Percentiles rank a stretch among this genome's conserved stretches.
These are phyloP conservation scores for Quercus tomentella DNA, from an alignment of 331 rosid species.

Conservation along the genomic window DNA sequence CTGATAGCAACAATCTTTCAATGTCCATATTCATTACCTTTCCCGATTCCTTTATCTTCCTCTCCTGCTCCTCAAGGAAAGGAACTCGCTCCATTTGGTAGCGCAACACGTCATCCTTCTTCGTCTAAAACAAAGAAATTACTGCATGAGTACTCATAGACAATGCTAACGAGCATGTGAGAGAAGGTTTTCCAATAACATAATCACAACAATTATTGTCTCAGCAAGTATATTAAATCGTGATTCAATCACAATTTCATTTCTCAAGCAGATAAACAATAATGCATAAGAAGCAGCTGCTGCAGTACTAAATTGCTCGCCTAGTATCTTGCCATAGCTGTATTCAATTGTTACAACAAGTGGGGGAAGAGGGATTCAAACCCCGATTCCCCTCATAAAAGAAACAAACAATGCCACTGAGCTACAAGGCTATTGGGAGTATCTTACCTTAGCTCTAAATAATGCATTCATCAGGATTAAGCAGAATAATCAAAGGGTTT, in stretches of 20 bases:
- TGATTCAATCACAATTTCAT: not conserved
- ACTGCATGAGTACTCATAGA: constrained; percentile 13
- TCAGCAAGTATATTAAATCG: not conserved
- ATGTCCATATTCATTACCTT: constrained; percentile 66
- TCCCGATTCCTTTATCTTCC: constrained; percentile 69
- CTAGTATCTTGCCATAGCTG: not conserved
- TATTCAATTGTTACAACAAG: too few species aligned
- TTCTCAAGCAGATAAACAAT: not conserved
- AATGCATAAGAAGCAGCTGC: not conserved
- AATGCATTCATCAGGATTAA: not conserved
- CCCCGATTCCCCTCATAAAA: too few species aligned
- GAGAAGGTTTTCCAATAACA: constrained; percentile 11
- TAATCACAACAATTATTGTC: constrained; percentile 11
- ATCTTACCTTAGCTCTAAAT: not conserved
- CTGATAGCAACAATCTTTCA: constrained; percentile 63
- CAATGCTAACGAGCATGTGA: not conserved
- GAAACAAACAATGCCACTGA: too few species aligned
- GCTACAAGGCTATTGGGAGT: too few species aligned
- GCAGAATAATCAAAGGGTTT: not conserved
- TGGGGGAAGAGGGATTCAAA: too few species aligned
- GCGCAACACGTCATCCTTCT: constrained; percentile 55
- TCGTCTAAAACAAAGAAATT: constrained; percentile 43
- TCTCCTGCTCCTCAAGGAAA: constrained; percentile 87
- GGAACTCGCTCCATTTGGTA: constrained; percentile 68
- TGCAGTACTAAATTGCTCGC: not conserved